phyloP scores from a whole-genome alignment of 768 basidiomycete species.

The Heimioporus sp. region DNA sequence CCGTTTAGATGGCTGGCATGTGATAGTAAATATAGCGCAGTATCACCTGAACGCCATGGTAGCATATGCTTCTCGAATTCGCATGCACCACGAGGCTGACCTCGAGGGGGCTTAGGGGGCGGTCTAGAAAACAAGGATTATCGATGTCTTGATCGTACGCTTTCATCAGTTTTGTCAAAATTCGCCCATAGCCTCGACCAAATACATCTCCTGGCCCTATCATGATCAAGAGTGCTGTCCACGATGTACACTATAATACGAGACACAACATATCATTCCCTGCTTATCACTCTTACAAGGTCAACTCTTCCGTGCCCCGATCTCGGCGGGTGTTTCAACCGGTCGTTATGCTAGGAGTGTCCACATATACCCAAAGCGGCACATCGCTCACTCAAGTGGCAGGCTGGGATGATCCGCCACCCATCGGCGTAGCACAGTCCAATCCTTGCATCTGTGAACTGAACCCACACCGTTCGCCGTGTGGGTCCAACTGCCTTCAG shows the following conservation, averaged over 20 bases:
- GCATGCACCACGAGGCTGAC: neutral
- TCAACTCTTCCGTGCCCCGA: too few species aligned
- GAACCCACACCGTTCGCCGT: conserved; percentile 30
- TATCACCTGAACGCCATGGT: neutral
- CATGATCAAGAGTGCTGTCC: too few species aligned
- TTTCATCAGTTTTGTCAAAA: too few species aligned
- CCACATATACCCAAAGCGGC: neutral
- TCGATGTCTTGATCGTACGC: too few species aligned
- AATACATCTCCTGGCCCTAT: too few species aligned
- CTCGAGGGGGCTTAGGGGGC: neutral
- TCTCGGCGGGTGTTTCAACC: too few species aligned
- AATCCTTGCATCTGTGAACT: conserved; percentile 34
- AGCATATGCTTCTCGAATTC: neutral
- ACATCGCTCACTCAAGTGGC: conserved; percentile 16
- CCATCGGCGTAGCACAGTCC: conserved; percentile 29
- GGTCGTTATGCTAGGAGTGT: too few species aligned
- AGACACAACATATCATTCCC: too few species aligned
- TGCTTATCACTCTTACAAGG: too few species aligned
- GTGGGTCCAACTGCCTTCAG: conserved; percentile 24
- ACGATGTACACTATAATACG: too few species aligned
- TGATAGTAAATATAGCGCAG: neutral
- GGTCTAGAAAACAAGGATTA: neutral
- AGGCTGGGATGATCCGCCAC: conserved; percentile 28
- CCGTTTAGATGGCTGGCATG: neutral
- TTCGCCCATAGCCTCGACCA: too few species aligned